These are phyloP conservation scores for Phytopythium boreale DNA, from an alignment of 352 stramenopile genomes.

Conservation along the genomic window DNA sequence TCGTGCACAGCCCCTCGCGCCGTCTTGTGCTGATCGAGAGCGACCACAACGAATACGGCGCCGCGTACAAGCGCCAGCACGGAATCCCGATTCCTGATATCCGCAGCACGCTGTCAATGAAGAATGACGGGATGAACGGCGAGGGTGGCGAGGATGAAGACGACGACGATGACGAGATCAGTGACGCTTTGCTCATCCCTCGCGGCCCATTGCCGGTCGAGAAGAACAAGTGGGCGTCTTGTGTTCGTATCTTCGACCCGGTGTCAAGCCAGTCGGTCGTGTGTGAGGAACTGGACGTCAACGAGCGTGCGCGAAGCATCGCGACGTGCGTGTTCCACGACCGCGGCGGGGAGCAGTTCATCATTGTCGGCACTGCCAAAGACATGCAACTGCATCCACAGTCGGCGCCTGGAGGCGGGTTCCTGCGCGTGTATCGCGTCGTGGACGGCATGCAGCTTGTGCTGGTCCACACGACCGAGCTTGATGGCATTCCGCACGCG, in stretches of 20 bases:
- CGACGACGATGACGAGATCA: constrained; percentile 85
- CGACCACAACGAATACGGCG: constrained; percentile 96
- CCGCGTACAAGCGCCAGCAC: constrained; percentile 88
- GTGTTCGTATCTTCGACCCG: constrained; percentile 97
- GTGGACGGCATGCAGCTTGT: constrained; percentile 92
- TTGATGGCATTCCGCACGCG: constrained; percentile 95
- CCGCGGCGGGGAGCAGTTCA: constrained; percentile 94
- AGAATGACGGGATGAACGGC: constrained; percentile 27
- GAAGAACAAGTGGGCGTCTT: constrained; percentile 94
- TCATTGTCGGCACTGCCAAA: constrained; percentile 96
- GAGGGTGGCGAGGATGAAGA: constrained; percentile 34
- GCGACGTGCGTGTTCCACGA: constrained; percentile 94
- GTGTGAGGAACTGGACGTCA: constrained; percentile 91
- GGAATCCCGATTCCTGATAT: constrained; percentile 64
- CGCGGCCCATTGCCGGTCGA: constrained; percentile 55
- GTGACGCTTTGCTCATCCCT: constrained; percentile 69
- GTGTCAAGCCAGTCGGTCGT: constrained; percentile 81
- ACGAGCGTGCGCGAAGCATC: constrained; percentile 94
- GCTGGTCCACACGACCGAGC: constrained; percentile 95
- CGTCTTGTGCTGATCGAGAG: constrained; percentile 96
- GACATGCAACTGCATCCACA: constrained; percentile 94
- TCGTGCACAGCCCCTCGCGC: constrained; percentile 83
- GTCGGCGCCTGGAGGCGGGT: constrained; percentile 53
- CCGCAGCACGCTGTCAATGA: constrained; percentile 17
- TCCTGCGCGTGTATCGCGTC: constrained; percentile 93